Conservation (phyloP, 2,329 filamentous ascomycete genomes). For the Sordariomycetes sp. region DNA sequence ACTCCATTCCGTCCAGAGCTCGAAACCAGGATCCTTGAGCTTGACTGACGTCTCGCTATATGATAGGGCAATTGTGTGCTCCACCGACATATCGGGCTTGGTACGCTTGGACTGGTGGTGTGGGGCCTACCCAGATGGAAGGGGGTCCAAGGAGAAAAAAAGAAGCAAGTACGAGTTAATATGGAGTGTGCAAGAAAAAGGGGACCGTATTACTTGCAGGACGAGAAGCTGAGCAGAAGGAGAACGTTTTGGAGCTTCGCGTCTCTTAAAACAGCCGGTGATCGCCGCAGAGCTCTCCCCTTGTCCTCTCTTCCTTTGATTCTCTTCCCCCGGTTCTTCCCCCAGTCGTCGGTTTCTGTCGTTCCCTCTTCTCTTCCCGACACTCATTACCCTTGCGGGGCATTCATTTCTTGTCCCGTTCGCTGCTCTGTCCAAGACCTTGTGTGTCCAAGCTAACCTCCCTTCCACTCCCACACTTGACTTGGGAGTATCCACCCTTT, state of each 20-base stretch:
- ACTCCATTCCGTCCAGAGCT: neutral
- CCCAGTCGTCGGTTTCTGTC: neutral
- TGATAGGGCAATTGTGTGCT: neutral
- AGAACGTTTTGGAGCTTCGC: neutral
- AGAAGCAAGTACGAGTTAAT: neutral
- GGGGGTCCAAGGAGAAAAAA: neutral
- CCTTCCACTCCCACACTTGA: neutral
- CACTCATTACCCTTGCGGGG: neutral
- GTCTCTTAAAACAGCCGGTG: neutral
- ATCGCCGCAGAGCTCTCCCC: neutral
- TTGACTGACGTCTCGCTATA: neutral
- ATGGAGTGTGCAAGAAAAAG: neutral
- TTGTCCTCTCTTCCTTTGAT: neutral
- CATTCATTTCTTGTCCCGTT: neutral
- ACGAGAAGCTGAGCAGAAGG: neutral
- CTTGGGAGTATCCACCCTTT: neutral
- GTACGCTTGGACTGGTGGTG: neutral
- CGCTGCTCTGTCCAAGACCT: neutral
- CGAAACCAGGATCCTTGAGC: neutral
- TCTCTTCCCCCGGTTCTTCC: neutral
- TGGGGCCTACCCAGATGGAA: neutral
- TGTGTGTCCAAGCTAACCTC: neutral
- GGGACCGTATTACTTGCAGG: neutral
- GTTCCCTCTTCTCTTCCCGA: neutral
- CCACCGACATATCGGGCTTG: neutral